Percentiles rank a stretch among this genome's conserved stretches.
Conservation (phyloP, 208 protist species). For the Acanthamoeba triangularis region DNA sequence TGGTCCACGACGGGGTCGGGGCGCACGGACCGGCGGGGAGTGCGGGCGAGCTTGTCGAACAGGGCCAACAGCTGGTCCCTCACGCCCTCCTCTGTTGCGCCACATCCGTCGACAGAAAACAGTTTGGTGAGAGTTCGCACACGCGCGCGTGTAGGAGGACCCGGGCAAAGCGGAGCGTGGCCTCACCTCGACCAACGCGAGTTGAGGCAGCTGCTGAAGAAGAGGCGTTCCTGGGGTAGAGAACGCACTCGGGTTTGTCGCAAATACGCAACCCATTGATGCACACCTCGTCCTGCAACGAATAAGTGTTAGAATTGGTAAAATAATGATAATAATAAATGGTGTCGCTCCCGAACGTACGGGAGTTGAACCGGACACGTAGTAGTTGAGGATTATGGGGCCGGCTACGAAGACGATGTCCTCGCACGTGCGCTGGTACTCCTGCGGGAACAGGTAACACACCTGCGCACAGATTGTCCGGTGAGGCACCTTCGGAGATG, state of each 20-base stretch:
- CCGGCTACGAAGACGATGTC: not conserved
- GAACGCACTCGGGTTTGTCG: not conserved
- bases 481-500: too few species aligned
- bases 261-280: not conserved
- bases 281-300: not conserved
- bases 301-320: too few species aligned
- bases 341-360: too few species aligned
- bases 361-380: not conserved
- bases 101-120: too few species aligned
- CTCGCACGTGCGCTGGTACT: not conserved
- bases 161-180: not conserved
- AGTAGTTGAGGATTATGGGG: not conserved
- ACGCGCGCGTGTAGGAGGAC: too few species aligned
- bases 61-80: not conserved
- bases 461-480: not conserved
- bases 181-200: not conserved
- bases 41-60: constrained; percentile 6
- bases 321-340: too few species aligned
- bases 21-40: not conserved
- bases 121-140: too few species aligned
- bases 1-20: too few species aligned
- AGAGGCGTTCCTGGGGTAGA: not conserved
- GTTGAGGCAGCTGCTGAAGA: not conserved
- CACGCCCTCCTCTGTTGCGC: not conserved
- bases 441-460: not conserved